Base-by-base conservation (phyloP, 345 rosid species). In the Moringa oleifera region DNA sequence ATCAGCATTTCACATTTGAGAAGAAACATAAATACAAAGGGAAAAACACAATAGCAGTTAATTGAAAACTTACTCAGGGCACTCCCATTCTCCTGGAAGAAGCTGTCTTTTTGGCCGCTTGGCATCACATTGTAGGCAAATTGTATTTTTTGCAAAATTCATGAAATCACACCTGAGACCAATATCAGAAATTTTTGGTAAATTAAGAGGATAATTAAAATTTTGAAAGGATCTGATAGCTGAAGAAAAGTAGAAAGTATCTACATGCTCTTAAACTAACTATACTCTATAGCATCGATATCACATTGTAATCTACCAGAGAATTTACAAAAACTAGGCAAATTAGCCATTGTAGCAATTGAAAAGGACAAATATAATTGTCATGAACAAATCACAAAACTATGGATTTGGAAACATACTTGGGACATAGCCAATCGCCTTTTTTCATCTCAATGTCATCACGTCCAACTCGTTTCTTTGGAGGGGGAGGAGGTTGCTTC, bases 1-100 rank as follows among this genome's bases (percentile, higher is more conserved):
- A n/a, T n/a, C n/a, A n/a, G n/a, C n/a, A n/a, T n/a, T n/a, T n/a
- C n/a, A n/a, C n/a, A n/a, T n/a, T n/a, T n/a, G n/a, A n/a, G n/a
- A n/a, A n/a, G n/a, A n/a, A n/a, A n/a, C n/a, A n/a, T n/a, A n/a
- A n/a, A n/a, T n/a, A n/a, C n/a, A n/a, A n/a, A 49, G 52, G 52
- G 52, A 49, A 17, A 51, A 51, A 51, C 5, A 4, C 12, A 5
- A 4, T 41, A 41, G 1, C 1, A 4, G 12, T 41, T 6, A n/a
- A n/a, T n/a, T 51, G 59, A 64, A 66, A 77, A 75, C 99, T 77
- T 87, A 94, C 99, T 81, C 86, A 0, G 96, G 96, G 78, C 99
- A 94, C 80, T 90, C 99, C 99, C 99, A 94, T 80, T 94, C 99
- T 65, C 99, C 99, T 18, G 97, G 99, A 73, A 94, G 95, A 64